Evolutionary conservation across 805 yeast genomes (phyloP), one percentile per base, ranked within the genome.

Genomic region (Limtongozyma cylindracea): DNA sequence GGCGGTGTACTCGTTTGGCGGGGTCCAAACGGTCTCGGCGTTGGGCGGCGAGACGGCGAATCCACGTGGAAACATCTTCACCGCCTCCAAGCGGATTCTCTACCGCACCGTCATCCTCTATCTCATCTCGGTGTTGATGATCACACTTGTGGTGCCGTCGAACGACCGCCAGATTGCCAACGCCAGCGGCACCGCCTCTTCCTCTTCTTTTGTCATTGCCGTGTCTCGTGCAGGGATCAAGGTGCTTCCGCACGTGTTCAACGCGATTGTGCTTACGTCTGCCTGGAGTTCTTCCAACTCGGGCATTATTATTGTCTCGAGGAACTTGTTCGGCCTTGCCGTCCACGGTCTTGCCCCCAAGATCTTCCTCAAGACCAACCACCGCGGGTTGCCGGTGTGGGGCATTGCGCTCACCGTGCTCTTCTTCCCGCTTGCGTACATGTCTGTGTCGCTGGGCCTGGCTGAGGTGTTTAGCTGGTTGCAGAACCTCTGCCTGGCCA

Each of bases 1-100:
- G 4, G 54, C 55, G 10, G 57, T 47, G 21, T 45, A 41, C 25
- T 30, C 45, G 11, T 43, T 30, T 25, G 47, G 46, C 16, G 53
- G 52, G 20, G 39, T 43, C 16, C 45, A 38, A 24, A 25, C 28
- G 11, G 31, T 39, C 16, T 23, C 31, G 17, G 21, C 39, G 11
- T 29, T 37, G 12, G 39, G 41, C 5, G 49, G 49, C 11, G 53
- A 47, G 30, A 34, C 42, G 2, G 29, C 35, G 29, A 23, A 42
- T 23, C 54, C 53, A 18, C 33, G 53, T 31, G 32, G 42, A 22
- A 25, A 38, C 8, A 40, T 45, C 19, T 37, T 32, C 26, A 29
- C 30, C 6, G 41, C 52, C 3, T 42, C 42, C 10, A 30, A 34
- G 26, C 29, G 45, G 28, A 37, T 45, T 6, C 35, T 47, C 14